Percentiles rank a stretch among this genome's conserved stretches.
These are phyloP conservation scores for Calonectria henricotiae DNA, from an alignment of 2,329 filamentous ascomycete genomes.

Conservation along the genomic window DNA sequence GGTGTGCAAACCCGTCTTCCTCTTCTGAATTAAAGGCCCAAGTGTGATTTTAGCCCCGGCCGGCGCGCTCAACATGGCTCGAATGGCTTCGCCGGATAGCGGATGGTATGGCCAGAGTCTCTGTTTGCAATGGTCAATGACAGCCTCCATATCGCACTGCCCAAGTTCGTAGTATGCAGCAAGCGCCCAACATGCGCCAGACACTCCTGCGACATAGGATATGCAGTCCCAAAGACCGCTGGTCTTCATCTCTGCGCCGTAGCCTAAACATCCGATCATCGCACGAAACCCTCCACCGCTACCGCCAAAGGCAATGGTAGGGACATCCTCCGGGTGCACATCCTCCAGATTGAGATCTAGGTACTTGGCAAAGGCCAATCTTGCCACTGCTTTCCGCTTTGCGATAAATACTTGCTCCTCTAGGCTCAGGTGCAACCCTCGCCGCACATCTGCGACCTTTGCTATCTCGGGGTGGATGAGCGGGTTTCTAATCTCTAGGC, in stretches of 20 bases:
- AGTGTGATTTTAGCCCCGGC: constrained; percentile 31
- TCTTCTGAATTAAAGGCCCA: constrained; percentile 34
- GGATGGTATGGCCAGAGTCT: constrained; percentile 35
- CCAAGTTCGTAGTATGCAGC: constrained; percentile 31
- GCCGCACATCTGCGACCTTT: constrained; percentile 24
- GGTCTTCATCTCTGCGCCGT: constrained; percentile 30
- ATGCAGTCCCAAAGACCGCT: constrained; percentile 34
- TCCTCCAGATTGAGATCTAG: constrained; percentile 9
- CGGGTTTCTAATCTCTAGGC: constrained; percentile 31
- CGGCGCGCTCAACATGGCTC: constrained; percentile 34
- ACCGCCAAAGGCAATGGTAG: constrained; percentile 28
- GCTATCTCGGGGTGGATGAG: constrained; percentile 30
- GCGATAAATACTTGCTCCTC: constrained; percentile 29
- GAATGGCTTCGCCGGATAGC: constrained; percentile 33
- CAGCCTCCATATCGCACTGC: constrained; percentile 28
- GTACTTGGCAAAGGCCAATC: constrained; percentile 25
- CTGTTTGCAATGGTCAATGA: constrained; percentile 35
- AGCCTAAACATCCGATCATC: constrained; percentile 34
- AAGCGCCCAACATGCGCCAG: constrained; percentile 34
- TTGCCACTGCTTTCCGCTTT: constrained; percentile 17
- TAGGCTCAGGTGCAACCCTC: constrained; percentile 23
- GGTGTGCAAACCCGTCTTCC: constrained; percentile 18
- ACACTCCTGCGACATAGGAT: constrained; percentile 33
- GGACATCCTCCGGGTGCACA: constrained; percentile 34
- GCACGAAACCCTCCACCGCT: constrained; percentile 36